Evolutionary conservation across 2,329 filamentous ascomycete species (phyloP).

Genomic region (Xylaria sp.): DNA sequence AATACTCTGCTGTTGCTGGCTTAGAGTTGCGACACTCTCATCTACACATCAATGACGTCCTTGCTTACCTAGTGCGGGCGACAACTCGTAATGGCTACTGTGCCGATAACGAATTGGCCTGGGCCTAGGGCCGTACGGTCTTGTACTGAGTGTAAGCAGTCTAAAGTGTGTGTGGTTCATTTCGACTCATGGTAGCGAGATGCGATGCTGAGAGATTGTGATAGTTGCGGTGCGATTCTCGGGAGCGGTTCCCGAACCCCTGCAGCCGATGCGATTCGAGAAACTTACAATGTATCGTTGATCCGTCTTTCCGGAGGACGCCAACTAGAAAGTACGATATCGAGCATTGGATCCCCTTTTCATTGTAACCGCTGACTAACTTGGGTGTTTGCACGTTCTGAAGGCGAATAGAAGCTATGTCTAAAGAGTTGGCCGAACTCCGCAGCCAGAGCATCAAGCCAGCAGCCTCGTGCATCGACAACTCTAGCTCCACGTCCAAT

Average conservation of each 20-base stretch:
- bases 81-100: slow-evolving; percentile 41
- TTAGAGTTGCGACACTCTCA: not conserved
- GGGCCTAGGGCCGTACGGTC: slow-evolving; percentile 46
- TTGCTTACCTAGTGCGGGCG: not conserved
- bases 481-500: slow-evolving; percentile 42
- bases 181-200: slow-evolving; percentile 27
- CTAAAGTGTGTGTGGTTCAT: slow-evolving; percentile 41
- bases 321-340: slow-evolving; percentile 49
- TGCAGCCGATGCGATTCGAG: slow-evolving; percentile 48
- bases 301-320: slow-evolving; percentile 49
- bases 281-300: slow-evolving; percentile 47
- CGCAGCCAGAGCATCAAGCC: slow-evolving; percentile 40
- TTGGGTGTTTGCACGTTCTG: not conserved
- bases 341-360: not conserved
- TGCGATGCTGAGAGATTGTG: slow-evolving; percentile 18
- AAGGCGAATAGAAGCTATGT: slow-evolving; percentile 50
- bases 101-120: slow-evolving; percentile 42
- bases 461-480: slow-evolving; percentile 40
- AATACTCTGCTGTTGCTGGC: not conserved
- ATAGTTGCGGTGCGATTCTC: slow-evolving; percentile 51
- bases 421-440: slow-evolving; percentile 49
- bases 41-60: slow-evolving; percentile 1
- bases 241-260: slow-evolving; percentile 48
- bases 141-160: slow-evolving; percentile 50
- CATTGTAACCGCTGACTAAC: slow-evolving; percentile 7